Evolutionary conservation across 148 eudicot species (phyloP).

Genomic region (Rhododendron vialii): DNA sequence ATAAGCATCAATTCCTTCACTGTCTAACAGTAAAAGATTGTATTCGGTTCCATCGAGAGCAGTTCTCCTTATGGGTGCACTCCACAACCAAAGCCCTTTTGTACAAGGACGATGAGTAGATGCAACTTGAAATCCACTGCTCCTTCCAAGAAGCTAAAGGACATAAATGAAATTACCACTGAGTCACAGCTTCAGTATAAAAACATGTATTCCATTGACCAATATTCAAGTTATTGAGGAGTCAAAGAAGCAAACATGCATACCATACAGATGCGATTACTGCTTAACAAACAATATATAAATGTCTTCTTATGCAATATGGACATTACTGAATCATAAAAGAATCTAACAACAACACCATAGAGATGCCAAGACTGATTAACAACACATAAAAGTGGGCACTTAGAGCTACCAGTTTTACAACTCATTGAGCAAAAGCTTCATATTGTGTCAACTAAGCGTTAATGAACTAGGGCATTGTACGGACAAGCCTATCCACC

Average conservation of each 20-base stretch:
- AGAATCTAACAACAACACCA: background rate
- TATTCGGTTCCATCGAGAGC: slow-evolving; percentile 97
- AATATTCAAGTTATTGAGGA: background rate
- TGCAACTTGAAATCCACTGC: slow-evolving; percentile 95
- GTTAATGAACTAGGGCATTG: background rate
- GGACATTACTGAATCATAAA: background rate
- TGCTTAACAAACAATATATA: background rate
- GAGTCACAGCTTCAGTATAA: background rate
- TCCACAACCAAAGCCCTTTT: slow-evolving; percentile 99
- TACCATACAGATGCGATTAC: background rate
- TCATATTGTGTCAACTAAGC: background rate
- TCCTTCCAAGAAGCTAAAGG: slow-evolving; percentile 85
- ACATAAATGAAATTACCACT: slow-evolving; percentile 14
- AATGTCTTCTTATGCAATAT: background rate
- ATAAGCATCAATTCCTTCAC: slow-evolving; percentile 98
- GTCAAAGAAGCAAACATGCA: background rate
- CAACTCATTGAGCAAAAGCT: background rate
- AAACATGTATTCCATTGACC: no score
- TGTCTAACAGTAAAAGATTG: slow-evolving; percentile 85
- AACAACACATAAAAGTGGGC: background rate
- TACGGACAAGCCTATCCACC: background rate
- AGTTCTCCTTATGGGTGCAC: slow-evolving; percentile 78
- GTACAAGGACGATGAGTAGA: slow-evolving; percentile 93
- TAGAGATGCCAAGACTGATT: background rate
- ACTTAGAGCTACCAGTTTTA: background rate